Evolutionary conservation across 1,284 basidiomycete genomes (phyloP).

Genomic region (Sanghuangporus baumii): DNA sequence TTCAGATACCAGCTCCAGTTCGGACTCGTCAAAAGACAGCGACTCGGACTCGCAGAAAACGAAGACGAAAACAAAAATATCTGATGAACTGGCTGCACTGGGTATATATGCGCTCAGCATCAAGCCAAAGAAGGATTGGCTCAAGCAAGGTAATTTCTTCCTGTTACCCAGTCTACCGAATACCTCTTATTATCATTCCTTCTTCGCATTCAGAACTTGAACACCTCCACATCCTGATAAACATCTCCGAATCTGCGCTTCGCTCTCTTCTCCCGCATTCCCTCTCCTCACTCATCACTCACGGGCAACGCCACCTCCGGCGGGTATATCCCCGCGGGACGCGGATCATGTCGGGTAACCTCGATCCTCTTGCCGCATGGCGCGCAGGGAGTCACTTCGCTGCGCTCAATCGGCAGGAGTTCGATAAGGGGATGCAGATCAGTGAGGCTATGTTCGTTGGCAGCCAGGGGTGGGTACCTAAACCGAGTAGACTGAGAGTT

Average conservation of each 20-base stretch:
- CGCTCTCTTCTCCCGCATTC: conserved; percentile 35
- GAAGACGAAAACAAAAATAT: conserved; percentile 31
- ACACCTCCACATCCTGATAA: conserved; percentile 46
- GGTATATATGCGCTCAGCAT: conserved; percentile 55
- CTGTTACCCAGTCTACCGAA: background rate
- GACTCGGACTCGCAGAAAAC: conserved; percentile 14
- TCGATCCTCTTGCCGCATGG: conserved; percentile 53
- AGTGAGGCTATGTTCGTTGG: conserved; percentile 64
- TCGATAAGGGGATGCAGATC: conserved; percentile 42
- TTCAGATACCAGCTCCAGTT: background rate
- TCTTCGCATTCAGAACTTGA: conserved; percentile 26
- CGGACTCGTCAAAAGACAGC: background rate
- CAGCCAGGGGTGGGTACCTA: conserved; percentile 51
- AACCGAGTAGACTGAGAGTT: conserved; percentile 31
- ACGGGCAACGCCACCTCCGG: conserved; percentile 42
- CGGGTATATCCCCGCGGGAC: conserved; percentile 57
- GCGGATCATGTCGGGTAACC: conserved; percentile 49
- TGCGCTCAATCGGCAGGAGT: conserved; percentile 61
- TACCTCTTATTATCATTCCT: conserved; percentile 9
- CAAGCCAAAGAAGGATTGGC: conserved; percentile 50
- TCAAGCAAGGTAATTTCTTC: conserved; percentile 26
- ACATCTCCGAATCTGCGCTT: conserved; percentile 51
- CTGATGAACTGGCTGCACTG: conserved; percentile 41
- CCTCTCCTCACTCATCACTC: conserved; percentile 31
- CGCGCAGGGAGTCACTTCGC: conserved; percentile 54